These are phyloP conservation scores for Lasiodiplodia citricola DNA, from an alignment of 2,329 filamentous ascomycete genomes.

Conservation along the genomic window DNA sequence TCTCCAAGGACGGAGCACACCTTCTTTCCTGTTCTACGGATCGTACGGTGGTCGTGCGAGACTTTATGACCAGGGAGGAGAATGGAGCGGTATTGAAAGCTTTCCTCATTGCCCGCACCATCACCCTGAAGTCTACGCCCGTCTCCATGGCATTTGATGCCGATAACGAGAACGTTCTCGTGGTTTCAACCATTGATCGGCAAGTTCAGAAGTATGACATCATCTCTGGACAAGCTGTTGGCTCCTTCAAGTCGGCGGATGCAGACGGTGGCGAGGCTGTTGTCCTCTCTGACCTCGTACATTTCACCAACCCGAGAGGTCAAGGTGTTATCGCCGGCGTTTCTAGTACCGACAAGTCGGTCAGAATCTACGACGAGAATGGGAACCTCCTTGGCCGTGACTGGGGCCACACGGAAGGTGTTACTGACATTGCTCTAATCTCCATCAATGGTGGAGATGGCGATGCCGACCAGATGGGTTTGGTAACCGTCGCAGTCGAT, in stretches of 20 bases:
- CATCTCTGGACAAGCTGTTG: slow-evolving; percentile 69
- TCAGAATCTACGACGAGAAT: slow-evolving; percentile 84
- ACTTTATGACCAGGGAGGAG: slow-evolving; percentile 74
- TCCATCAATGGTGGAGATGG: slow-evolving; percentile 46
- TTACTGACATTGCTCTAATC: slow-evolving; percentile 76
- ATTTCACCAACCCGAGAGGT: slow-evolving; percentile 60
- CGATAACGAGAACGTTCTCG: slow-evolving; percentile 61
- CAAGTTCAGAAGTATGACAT: slow-evolving; percentile 66
- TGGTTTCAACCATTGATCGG: slow-evolving; percentile 67
- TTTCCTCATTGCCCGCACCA: slow-evolving; percentile 76
- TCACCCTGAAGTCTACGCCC: slow-evolving; percentile 85
- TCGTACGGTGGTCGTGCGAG: slow-evolving; percentile 82
- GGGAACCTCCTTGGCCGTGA: slow-evolving; percentile 83
- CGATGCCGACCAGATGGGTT: slow-evolving; percentile 49
- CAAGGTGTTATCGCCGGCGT: slow-evolving; percentile 79
- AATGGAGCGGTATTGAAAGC: slow-evolving; percentile 65
- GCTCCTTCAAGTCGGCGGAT: slow-evolving; percentile 83
- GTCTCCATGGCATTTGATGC: slow-evolving; percentile 78
- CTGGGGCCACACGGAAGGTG: slow-evolving; percentile 93
- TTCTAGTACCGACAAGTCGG: slow-evolving; percentile 94
- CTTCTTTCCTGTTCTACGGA: slow-evolving; percentile 89
- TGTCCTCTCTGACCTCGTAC: slow-evolving; percentile 77
- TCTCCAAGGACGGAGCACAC: slow-evolving; percentile 71
- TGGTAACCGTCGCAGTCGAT: slow-evolving; percentile 57
- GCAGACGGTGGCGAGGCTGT: slow-evolving; percentile 80